A percentile compares a stretch with the other conserved stretches of the same genome.
phyloP scores from a whole-genome alignment of 2,329 filamentous ascomycete species.

The Magnaporthiopsis poae region DNA sequence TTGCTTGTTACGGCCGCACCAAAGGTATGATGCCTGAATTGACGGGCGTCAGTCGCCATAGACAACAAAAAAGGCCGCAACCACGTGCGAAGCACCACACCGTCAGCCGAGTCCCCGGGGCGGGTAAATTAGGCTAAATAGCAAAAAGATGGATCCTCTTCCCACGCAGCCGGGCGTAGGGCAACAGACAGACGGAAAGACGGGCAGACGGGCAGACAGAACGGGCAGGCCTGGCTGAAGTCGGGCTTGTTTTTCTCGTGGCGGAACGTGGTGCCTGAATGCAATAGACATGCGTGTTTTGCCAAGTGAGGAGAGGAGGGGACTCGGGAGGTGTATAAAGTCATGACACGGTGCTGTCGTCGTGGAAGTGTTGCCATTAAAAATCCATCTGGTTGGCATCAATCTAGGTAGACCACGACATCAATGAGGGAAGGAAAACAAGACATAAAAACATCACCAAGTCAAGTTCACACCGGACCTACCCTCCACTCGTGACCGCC shows the following conservation, averaged over 20 bases:
- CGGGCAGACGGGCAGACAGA: no score
- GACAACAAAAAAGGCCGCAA: not conserved
- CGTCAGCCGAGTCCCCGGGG: not conserved
- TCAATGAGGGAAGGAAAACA: no score
- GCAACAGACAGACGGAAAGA: no score
- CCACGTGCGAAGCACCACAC: not conserved
- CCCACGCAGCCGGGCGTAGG: not conserved
- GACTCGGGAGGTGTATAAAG: not conserved
- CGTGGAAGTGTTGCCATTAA: not conserved
- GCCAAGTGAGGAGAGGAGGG: not conserved
- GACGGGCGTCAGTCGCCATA: not conserved
- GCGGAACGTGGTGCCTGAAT: not conserved
- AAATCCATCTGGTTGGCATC: not conserved
- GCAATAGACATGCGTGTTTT: not conserved
- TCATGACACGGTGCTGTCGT: not conserved
- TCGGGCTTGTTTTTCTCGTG: not conserved
- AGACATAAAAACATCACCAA: no score
- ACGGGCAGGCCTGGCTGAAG: not conserved
- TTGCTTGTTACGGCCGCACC: no score
- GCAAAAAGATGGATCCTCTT: not conserved
- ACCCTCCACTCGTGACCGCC: no score
- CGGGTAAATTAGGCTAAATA: not conserved
- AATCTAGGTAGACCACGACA: no score
- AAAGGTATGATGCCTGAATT: not conserved
- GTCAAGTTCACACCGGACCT: no score